Evolutionary conservation across 306 rosid genomes (phyloP), one percentile per base, ranked within the genome.

Genomic region (Fragaria vesca): DNA sequence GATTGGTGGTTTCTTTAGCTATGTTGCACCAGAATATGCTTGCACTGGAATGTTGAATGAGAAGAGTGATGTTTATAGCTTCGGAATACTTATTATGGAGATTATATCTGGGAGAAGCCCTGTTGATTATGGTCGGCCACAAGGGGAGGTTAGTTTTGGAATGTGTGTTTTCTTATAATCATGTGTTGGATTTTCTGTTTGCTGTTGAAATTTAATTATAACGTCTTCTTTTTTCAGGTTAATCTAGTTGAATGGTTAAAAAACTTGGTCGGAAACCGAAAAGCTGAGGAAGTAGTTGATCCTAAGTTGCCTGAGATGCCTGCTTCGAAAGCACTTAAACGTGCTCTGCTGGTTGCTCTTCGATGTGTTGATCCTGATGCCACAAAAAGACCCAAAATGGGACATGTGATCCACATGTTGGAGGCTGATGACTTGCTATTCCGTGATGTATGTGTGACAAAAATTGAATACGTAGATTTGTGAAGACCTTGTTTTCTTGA

Each of bases 21-120:
- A 96, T 89, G 99, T 93, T 83, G 99, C 99, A 24, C 99, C 99
- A 9, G 99, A 96, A 81, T 96, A 96, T 63, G 98, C 99, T 26
- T 90, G 99, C 92, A 96, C 98, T 0, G 99, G 99, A 83, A 91
- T 96, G 98, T 85, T 96, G 81, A 96, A 89, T 4, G 99, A 96
- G 88, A 96, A 93, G 90, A 96, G 98, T 43, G 99, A 96, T 70
- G 83, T 96, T 42, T 93, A 90, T 87, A 96, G 99, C 85, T 96
- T 96, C 17, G 99, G 98, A 77, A 89, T 96, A 84, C 93, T 96
- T 28, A 87, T 96, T 85, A 93, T 96, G 99, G 99, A 96, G 85
- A 38, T 93, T 52, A 90, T 96, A 80, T 86, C 97, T 0, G 99
- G 98, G 57, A 90, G 98, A 85, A 89, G 71, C 87, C 98, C 99